Conservation (phyloP, 2,329 filamentous ascomycete genomes). For the Daldinia sp. region DNA sequence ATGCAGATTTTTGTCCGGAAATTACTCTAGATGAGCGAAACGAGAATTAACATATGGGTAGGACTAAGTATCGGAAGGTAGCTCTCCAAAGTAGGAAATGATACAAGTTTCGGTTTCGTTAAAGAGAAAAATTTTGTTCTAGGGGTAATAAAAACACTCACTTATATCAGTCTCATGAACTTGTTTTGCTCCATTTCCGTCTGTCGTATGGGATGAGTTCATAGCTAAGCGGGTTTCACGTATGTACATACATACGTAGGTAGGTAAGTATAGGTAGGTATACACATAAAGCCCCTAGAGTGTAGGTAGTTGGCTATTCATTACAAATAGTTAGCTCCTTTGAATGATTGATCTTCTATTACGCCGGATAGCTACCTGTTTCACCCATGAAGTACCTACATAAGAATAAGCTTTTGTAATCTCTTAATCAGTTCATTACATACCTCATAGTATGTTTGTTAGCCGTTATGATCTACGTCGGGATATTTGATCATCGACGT, state of each 20-base stretch:
- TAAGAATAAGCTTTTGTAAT: conserved; percentile 27
- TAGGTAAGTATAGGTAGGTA: not conserved
- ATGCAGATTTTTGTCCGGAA: conserved; percentile 41
- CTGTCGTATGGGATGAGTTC: conserved; percentile 2
- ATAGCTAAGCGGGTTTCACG: conserved; percentile 21
- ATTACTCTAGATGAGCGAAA: conserved; percentile 43
- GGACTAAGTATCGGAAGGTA: conserved; percentile 43
- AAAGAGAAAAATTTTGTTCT: conserved; percentile 9
- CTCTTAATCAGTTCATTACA: conserved; percentile 28
- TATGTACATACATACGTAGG: conserved; percentile 18
- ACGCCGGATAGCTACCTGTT: conserved; percentile 6
- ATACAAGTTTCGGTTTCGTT: conserved; percentile 22
- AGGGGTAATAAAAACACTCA: not conserved
- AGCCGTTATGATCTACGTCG: conserved; percentile 31
- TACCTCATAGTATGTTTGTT: not conserved
- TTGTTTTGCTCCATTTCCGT: conserved; percentile 9
- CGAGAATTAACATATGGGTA: conserved; percentile 33
- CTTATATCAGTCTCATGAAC: conserved; percentile 30
- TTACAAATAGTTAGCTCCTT: not conserved
- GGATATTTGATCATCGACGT: conserved; percentile 21
- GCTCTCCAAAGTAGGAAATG: conserved; percentile 41
- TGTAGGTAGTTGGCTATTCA: too few species aligned
- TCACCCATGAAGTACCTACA: conserved; percentile 13
- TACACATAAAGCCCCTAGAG: too few species aligned
- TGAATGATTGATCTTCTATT: conserved; percentile 10